Evolutionary conservation across 116 monocot species (phyloP).

Genomic region (Dioscorea cayenensis): DNA sequence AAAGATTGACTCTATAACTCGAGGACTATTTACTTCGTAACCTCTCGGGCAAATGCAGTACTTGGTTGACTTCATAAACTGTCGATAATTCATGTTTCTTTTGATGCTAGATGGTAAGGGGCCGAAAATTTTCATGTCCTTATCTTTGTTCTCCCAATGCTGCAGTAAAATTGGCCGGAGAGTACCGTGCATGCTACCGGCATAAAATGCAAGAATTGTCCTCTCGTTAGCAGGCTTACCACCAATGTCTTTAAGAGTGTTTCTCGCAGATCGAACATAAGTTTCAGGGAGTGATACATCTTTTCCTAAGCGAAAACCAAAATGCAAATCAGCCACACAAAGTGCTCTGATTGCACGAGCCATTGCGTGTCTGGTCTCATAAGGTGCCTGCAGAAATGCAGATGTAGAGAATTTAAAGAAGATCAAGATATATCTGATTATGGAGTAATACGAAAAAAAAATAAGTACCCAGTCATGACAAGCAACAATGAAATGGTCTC

Average conservation of each 20-base stretch:
- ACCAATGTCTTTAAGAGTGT: conserved; percentile 31
- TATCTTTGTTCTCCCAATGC: conserved; percentile 57
- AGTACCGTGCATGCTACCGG: conserved; percentile 50
- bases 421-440: neutral
- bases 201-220: conserved; percentile 41
- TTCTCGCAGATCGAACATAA: conserved; percentile 15
- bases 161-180: conserved; percentile 36
- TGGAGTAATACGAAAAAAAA: neutral
- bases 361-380: conserved; percentile 37
- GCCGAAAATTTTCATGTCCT: conserved; percentile 52
- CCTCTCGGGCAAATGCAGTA: conserved; percentile 33
- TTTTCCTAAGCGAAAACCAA: conserved; percentile 42
- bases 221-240: conserved; percentile 36
- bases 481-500: conserved; percentile 67
- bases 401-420: neutral
- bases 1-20: conserved; percentile 30
- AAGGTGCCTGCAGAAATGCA: conserved; percentile 30
- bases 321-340: conserved; percentile 41
- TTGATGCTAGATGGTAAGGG: conserved; percentile 15
- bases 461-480: conserved; percentile 75
- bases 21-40: conserved; percentile 25
- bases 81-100: conserved; percentile 32
- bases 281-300: conserved; percentile 57
- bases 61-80: conserved; percentile 29
- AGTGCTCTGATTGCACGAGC: conserved; percentile 36